Conservation (phyloP, 2,329 filamentous ascomycete genomes). For the Cercospora sp. region DNA sequence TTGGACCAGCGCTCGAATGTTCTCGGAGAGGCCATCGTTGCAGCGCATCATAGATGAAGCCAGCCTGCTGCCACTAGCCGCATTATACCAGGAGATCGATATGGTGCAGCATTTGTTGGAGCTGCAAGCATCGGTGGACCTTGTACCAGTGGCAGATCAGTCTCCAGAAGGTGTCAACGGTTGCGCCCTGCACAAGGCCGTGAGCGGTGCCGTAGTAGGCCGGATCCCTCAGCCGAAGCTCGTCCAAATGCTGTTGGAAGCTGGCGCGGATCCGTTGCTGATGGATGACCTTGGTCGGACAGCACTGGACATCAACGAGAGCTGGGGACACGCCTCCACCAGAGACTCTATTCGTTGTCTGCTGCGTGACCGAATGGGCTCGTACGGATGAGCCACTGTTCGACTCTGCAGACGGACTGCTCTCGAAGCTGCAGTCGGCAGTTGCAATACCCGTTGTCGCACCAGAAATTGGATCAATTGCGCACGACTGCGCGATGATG, state of each 20-base stretch:
- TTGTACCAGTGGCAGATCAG: constrained; percentile 9
- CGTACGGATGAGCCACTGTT: not conserved
- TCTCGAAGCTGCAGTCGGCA: not conserved
- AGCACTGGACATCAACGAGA: constrained; percentile 16
- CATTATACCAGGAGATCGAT: constrained; percentile 13
- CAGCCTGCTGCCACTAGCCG: constrained; percentile 18
- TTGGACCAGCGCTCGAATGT: constrained; percentile 18
- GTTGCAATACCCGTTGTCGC: not conserved
- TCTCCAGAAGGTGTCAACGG: constrained; percentile 16
- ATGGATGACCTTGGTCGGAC: constrained; percentile 20
- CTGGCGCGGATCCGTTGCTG: constrained; percentile 14
- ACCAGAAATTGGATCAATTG: not conserved
- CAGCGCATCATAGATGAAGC: constrained; percentile 19
- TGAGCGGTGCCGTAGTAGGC: constrained; percentile 12
- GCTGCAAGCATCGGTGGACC: constrained; percentile 13
- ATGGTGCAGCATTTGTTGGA: constrained; percentile 15
- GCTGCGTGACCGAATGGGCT: not conserved
- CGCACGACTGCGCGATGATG: no score
- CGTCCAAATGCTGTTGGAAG: constrained; percentile 17
- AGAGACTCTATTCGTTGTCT: constrained; percentile 14
- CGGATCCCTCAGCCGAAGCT: constrained; percentile 12
- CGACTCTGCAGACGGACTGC: not conserved
- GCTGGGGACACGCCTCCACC: constrained; percentile 8
- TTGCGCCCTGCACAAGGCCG: constrained; percentile 17
- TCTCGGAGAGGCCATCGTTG: constrained; percentile 16